Conservation (phyloP, 768 basidiomycete genomes). For the Mycena vulgaris region DNA sequence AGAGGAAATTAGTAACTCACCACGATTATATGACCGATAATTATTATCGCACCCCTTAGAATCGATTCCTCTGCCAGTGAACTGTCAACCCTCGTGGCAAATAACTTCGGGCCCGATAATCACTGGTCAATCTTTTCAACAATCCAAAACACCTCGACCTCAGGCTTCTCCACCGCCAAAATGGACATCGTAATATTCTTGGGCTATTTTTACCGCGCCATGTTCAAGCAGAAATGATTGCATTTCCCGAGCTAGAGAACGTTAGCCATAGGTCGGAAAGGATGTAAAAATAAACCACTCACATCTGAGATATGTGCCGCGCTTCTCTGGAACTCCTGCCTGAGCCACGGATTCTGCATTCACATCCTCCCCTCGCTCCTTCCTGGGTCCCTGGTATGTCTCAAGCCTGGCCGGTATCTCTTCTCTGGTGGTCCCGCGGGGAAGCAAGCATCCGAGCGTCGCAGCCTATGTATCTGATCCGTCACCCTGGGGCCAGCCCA, state of each 20-base stretch:
- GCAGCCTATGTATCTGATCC: no score
- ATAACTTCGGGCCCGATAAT: no score
- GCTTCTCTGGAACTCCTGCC: conserved; percentile 18
- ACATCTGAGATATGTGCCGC: conserved; percentile 20
- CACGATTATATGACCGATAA: no score
- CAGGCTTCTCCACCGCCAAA: no score
- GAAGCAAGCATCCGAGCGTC: conserved; percentile 25
- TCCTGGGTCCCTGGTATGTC: conserved; percentile 28
- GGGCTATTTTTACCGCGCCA: conserved; percentile 7
- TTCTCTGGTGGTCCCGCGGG: conserved; percentile 12
- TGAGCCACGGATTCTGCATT: conserved; percentile 27
- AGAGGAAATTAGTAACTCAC: no score
- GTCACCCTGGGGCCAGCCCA: no score
- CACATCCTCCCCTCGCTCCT: conserved; percentile 31
- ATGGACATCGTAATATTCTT: conserved; percentile 19
- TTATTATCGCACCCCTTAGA: no score
- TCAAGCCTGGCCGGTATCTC: conserved; percentile 25
- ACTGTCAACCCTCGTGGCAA: no score
- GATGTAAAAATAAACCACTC: conserved; percentile 1
- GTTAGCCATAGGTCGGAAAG: background rate
- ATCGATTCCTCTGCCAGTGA: no score
- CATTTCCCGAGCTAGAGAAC: conserved; percentile 24
- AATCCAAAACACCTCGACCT: no score
- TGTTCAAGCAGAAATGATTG: conserved; percentile 5
- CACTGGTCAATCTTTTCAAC: no score